Evolutionary conservation across 805 yeast species (phyloP), one percentile per base, ranked within the genome.

Genomic region (Metschnikowia aberdeeniae): DNA sequence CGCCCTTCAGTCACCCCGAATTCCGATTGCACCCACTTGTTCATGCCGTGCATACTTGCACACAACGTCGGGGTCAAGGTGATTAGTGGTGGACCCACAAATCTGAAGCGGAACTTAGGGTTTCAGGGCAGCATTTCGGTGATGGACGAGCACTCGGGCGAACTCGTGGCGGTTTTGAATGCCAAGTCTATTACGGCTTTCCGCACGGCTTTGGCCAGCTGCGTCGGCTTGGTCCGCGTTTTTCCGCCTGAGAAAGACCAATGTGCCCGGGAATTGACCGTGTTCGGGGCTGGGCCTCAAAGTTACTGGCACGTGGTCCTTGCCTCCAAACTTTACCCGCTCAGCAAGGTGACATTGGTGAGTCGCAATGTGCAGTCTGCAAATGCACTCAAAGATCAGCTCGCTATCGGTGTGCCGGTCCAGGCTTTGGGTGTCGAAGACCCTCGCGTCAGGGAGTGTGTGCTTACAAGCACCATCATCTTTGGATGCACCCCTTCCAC

Each of bases 21-120:
- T 9, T 55, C 58, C 1, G 70, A 64, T 44, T 51, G 77, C 3
- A 67, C 75, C 1, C 86, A 82, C 58, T 55, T 82, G 27, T 80
- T 79, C 60, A 82, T 82, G 88, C 84, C 86, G 3, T 76, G 84
- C n/a, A 68, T 77, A 4, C 79, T 80, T 12, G 70, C 74, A 4
- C 54, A 62, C 26, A 61, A 62, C 32, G 81, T 76, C 11, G 88
- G 88, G 8, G 66, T 82, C 54, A 82, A 82, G 62, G 76, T 82
- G 0, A 60, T 82, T 17, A 76, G 80, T 14, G 83, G 81, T 0
- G 80, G 85, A 0, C 66, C 67, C 2, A 41, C 61, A 4, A 66
- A 66, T 41, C 53, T 53, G 43, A 41, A 46, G 31, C 56, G 53
- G 17, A 64, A 64, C 1, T 61, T 72, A 28, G 88, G 88, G 0